phyloP scores from a whole-genome alignment of 129 eudicot species.

The Flaveria ramosissima region DNA sequence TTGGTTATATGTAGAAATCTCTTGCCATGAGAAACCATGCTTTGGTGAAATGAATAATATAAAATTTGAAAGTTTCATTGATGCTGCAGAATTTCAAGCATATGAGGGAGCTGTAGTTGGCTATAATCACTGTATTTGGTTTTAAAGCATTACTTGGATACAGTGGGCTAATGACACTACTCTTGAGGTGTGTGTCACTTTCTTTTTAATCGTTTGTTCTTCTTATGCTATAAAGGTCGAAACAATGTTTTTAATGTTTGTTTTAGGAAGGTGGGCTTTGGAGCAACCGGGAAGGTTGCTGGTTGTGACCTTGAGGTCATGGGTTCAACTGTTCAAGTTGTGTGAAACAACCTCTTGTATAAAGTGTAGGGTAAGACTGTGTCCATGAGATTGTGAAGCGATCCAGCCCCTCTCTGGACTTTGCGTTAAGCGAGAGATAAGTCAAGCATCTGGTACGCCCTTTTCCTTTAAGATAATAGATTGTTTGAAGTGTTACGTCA shows the following conservation, averaged over 20 bases:
- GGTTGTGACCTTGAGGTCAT: too few relatives aligned
- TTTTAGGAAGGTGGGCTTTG: too few relatives aligned
- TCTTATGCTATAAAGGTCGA: not conserved
- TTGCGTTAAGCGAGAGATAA: too few relatives aligned
- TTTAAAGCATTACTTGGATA: constrained; percentile 91
- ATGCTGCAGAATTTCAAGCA: constrained; percentile 85
- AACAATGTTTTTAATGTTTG: not conserved
- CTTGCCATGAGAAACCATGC: constrained; percentile 14
- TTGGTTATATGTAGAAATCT: constrained; percentile 3
- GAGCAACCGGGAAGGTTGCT: too few relatives aligned
- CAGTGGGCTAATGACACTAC: constrained; percentile 83
- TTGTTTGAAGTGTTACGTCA: not conserved
- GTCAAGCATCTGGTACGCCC: too few relatives aligned
- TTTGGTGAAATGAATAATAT: not conserved
- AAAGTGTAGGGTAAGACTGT: too few relatives aligned
- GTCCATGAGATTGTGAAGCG: too few relatives aligned
- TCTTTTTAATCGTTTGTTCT: not conserved
- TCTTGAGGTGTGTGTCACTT: constrained; percentile 57
- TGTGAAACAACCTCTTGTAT: too few relatives aligned
- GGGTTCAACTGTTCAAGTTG: too few relatives aligned
- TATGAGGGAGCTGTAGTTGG: constrained; percentile 94
- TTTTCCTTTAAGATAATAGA: not conserved
- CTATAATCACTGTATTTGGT: constrained; percentile 77
- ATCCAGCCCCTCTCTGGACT: too few relatives aligned
- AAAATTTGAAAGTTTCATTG: not conserved